Conservation (phyloP, 2,329 filamentous ascomycete species). For the Albophoma yamanashiensis region DNA sequence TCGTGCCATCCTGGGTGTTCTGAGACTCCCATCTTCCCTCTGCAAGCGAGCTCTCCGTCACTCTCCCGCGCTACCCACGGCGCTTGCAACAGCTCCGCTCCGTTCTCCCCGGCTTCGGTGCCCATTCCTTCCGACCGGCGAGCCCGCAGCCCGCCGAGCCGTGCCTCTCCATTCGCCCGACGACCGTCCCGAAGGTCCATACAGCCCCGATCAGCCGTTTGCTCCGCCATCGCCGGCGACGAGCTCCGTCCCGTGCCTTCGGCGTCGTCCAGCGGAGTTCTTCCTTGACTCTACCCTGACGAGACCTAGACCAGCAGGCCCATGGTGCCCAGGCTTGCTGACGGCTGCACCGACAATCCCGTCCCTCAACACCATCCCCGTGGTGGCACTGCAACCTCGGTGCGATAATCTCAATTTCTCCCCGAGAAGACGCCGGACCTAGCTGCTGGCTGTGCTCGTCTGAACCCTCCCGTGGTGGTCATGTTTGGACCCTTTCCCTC, state of each 20-base stretch:
- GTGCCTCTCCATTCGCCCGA: not conserved
- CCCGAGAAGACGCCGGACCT: not conserved
- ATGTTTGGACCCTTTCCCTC: constrained; percentile 34
- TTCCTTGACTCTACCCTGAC: not conserved
- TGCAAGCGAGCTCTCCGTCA: not conserved
- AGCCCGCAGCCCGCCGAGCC: not conserved
- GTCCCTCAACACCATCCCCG: not conserved
- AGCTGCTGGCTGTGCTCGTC: constrained; percentile 1
- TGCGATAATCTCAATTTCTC: not conserved
- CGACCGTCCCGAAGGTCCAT: not conserved
- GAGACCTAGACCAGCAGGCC: not conserved
- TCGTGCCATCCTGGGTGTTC: not conserved
- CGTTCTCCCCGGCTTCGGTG: not conserved
- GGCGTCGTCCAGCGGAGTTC: not conserved
- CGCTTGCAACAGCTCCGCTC: not conserved
- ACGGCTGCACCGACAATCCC: not conserved
- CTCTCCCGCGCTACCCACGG: not conserved
- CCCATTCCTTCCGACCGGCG: not conserved
- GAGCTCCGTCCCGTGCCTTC: not conserved
- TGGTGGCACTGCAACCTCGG: not conserved
- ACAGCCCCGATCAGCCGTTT: not conserved
- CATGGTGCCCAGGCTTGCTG: not conserved
- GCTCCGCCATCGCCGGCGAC: not conserved
- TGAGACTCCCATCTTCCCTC: not conserved
- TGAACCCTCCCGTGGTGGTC: constrained; percentile 10